These are phyloP conservation scores for Penicillium coffeae DNA, from an alignment of 495 filamentous ascomycete genomes.

Conservation along the genomic window DNA sequence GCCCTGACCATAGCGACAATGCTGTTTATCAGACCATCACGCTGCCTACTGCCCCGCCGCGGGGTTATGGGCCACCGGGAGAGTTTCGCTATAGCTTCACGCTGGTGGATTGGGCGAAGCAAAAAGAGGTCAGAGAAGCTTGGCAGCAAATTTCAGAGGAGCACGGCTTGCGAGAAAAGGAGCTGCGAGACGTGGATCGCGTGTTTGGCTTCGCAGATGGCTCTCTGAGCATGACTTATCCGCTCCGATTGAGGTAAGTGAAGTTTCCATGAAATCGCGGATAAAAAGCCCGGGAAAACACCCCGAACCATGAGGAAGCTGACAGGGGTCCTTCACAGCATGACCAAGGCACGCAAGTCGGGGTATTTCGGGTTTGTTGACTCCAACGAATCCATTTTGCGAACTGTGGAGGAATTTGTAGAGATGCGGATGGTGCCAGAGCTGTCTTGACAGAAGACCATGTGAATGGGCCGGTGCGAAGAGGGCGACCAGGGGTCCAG, in stretches of 20 bases:
- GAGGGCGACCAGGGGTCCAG: not conserved
- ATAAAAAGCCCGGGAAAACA: too few species aligned
- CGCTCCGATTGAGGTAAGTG: slow-evolving; percentile 3
- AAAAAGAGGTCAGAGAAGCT: slow-evolving; percentile 39
- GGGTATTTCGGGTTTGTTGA: slow-evolving; percentile 42
- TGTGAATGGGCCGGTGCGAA: not conserved
- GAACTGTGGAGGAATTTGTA: slow-evolving; percentile 29
- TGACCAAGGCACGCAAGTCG: slow-evolving; percentile 35
- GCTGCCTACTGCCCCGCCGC: slow-evolving; percentile 24
- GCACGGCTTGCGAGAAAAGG: slow-evolving; percentile 10
- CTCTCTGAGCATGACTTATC: slow-evolving; percentile 3
- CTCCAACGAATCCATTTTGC: slow-evolving; percentile 30
- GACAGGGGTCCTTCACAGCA: slow-evolving; percentile 16
- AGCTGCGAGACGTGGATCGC: slow-evolving; percentile 4
- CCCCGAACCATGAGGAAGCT: slow-evolving; percentile 1
- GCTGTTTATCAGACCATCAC: slow-evolving; percentile 18
- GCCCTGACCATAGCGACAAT: slow-evolving; percentile 12
- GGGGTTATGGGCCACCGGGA: slow-evolving; percentile 29
- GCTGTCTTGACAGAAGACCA: slow-evolving; percentile 4
- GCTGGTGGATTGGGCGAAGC: slow-evolving; percentile 43
- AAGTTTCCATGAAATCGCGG: too few species aligned
- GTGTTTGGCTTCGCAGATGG: slow-evolving; percentile 8
- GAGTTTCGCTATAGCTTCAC: slow-evolving; percentile 33
- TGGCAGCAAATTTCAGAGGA: slow-evolving; percentile 27
- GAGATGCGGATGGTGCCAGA: slow-evolving; percentile 33